Percentiles rank a stretch among this genome's conserved stretches.
phyloP scores from a whole-genome alignment of 2,329 filamentous ascomycete species.

The Malbranchea cinnamomea region DNA sequence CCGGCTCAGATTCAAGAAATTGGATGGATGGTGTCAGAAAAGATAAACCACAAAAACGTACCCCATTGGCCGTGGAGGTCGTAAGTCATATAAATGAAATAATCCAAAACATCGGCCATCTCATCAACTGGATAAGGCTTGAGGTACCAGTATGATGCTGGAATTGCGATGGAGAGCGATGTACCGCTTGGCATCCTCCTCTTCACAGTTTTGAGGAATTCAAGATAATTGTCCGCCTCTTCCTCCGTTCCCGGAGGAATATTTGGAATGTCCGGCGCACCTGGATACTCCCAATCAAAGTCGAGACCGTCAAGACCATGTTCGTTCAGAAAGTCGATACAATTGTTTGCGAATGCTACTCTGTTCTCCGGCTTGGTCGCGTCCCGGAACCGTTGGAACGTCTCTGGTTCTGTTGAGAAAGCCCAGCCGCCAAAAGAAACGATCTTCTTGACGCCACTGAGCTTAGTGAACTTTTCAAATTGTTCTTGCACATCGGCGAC shows the following conservation, averaged over 20 bases:
- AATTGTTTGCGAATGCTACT: conserved; percentile 19
- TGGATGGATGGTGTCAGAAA: no score
- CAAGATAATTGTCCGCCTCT: conserved; percentile 20
- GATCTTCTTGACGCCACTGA: conserved; percentile 19
- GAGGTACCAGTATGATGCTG: conserved; percentile 19
- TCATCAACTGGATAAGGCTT: conserved; percentile 13
- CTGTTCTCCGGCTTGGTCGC: conserved; percentile 23
- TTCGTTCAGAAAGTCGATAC: conserved; percentile 26
- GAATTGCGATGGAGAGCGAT: conserved; percentile 13
- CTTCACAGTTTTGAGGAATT: conserved; percentile 15
- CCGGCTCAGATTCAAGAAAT: background rate
- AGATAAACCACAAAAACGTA: no score
- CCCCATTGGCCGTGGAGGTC: conserved; percentile 18
- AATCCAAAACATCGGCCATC: conserved; percentile 15
- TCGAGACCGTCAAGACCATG: conserved; percentile 26
- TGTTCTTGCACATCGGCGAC: conserved; percentile 10
- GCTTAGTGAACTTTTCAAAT: conserved; percentile 1
- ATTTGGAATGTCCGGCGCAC: conserved; percentile 20
- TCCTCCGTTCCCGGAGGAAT: conserved; percentile 16
- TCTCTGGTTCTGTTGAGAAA: conserved; percentile 22
- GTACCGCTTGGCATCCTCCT: conserved; percentile 9
- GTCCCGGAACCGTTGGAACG: conserved; percentile 23
- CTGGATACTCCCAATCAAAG: conserved; percentile 25
- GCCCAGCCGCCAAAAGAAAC: conserved; percentile 32
- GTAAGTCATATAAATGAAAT: conserved; percentile 24